Evolutionary conservation across 768 basidiomycete species (phyloP).

Genomic region (Termitomyces sp.): DNA sequence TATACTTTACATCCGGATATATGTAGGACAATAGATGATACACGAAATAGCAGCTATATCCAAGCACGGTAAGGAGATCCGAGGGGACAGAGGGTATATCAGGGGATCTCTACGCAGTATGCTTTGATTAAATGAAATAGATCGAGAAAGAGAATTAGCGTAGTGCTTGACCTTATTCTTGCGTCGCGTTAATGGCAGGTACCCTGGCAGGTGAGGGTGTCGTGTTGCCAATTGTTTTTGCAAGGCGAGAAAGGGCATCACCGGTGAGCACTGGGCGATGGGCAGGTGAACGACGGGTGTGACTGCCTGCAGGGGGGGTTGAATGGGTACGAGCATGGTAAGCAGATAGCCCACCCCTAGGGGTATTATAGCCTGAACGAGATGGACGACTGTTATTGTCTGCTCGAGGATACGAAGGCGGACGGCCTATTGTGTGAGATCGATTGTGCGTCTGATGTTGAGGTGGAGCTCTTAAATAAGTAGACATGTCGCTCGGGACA

Average conservation of each 20-base stretch:
- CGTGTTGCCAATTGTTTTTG: constrained; percentile 55
- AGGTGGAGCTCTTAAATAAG: constrained; percentile 25
- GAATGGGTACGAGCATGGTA: constrained; percentile 67
- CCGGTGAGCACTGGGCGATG: constrained; percentile 71
- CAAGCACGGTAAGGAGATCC: constrained; percentile 4
- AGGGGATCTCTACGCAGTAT: constrained; percentile 1
- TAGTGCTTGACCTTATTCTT: constrained; percentile 23
- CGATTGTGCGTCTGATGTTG: constrained; percentile 47
- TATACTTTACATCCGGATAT: constrained; percentile 20
- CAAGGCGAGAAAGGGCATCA: constrained; percentile 67
- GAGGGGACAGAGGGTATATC: constrained; percentile 2
- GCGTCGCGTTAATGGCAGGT: constrained; percentile 20
- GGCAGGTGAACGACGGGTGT: constrained; percentile 36
- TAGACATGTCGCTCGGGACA: constrained; percentile 36
- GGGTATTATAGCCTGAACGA: constrained; percentile 45
- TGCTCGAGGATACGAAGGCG: constrained; percentile 29
- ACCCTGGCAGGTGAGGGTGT: constrained; percentile 24
- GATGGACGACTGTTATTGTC: constrained; percentile 31
- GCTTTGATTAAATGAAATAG: not conserved
- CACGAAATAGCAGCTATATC: constrained; percentile 10
- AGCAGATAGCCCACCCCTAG: constrained; percentile 34
- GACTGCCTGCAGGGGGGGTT: constrained; percentile 47
- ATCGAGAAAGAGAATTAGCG: not conserved
- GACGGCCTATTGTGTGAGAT: constrained; percentile 56
- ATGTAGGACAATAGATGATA: constrained; percentile 11